Conservation (phyloP, 148 eudicot species). For the Rhododendron henanense region DNA sequence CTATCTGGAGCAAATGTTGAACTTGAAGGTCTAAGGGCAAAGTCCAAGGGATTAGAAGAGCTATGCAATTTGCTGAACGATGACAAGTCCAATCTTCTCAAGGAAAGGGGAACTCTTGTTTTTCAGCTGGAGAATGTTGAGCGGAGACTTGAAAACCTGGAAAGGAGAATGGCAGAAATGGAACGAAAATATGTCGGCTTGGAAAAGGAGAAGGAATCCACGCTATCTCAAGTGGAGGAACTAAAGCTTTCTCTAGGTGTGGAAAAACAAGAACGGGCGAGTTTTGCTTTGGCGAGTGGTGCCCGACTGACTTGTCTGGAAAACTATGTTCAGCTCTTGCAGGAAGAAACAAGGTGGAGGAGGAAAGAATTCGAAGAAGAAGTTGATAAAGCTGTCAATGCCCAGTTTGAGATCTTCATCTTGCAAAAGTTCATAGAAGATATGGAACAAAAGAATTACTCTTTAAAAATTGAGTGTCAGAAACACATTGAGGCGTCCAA, state of each 20-base stretch:
- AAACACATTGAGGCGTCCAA: conserved; percentile 71
- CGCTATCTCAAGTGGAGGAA: conserved; percentile 51
- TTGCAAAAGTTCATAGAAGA: conserved; percentile 82
- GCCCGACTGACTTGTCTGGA: conserved; percentile 60
- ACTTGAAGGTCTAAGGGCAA: conserved; percentile 75
- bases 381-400: conserved; percentile 70
- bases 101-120: conserved; percentile 52
- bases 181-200: conserved; percentile 60
- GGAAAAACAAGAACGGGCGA: conserved; percentile 62
- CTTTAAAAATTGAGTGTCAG: conserved; percentile 64
- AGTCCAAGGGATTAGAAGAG: conserved; percentile 77
- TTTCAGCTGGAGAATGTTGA: conserved; percentile 68
- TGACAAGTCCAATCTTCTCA: conserved; percentile 60
- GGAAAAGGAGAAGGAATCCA: conserved; percentile 65
- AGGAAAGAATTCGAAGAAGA: conserved; percentile 84
- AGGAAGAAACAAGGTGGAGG: conserved; percentile 60
- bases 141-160: conserved; percentile 55
- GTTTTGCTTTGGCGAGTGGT: conserved; percentile 43
- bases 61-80: conserved; percentile 57
- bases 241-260: conserved; percentile 48
- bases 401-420: conserved; percentile 84
- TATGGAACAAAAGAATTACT: conserved; percentile 78
- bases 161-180: conserved; percentile 52
- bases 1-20: conserved; percentile 65
- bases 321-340: conserved; percentile 48